Conservation (phyloP, 2,329 filamentous ascomycete species). For the Trichoderma gracile region DNA sequence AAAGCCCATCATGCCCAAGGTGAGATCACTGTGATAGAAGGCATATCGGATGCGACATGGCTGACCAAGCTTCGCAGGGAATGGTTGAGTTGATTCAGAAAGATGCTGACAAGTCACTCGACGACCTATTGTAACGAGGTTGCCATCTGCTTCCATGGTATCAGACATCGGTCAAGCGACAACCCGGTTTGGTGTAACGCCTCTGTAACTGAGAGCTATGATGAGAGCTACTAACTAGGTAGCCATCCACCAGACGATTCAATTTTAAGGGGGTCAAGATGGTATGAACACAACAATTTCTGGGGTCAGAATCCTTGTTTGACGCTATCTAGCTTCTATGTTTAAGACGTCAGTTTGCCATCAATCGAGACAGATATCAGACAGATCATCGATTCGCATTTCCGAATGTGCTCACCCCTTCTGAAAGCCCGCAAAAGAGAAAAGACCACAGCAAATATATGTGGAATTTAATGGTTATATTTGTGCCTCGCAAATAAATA, state of each 20-base stretch:
- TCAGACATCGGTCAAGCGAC: not conserved
- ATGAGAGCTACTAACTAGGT: not conserved
- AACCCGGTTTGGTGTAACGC: not conserved
- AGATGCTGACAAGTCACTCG: conserved; percentile 88
- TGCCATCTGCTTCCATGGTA: not conserved
- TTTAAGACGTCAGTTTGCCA: not conserved
- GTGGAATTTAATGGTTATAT: not conserved
- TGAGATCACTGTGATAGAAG: conserved; percentile 45
- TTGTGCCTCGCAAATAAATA: not conserved
- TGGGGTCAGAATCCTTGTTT: not conserved
- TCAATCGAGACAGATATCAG: not conserved
- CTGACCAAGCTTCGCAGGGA: conserved; percentile 57
- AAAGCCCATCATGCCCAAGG: conserved; percentile 87
- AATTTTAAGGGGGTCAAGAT: not conserved
- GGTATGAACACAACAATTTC: not conserved
- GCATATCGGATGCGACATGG: not conserved
- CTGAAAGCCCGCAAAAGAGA: not conserved
- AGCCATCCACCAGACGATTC: not conserved
- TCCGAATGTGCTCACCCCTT: not conserved
- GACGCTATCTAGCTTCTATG: not conserved
- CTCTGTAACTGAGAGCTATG: not conserved
- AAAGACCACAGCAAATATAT: not conserved
- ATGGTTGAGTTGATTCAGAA: conserved; percentile 94
- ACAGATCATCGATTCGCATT: not conserved
- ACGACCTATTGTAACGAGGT: conserved; percentile 69